Conservation (phyloP, 2,329 filamentous ascomycete species). For the Cladosporium cucumerinum region DNA sequence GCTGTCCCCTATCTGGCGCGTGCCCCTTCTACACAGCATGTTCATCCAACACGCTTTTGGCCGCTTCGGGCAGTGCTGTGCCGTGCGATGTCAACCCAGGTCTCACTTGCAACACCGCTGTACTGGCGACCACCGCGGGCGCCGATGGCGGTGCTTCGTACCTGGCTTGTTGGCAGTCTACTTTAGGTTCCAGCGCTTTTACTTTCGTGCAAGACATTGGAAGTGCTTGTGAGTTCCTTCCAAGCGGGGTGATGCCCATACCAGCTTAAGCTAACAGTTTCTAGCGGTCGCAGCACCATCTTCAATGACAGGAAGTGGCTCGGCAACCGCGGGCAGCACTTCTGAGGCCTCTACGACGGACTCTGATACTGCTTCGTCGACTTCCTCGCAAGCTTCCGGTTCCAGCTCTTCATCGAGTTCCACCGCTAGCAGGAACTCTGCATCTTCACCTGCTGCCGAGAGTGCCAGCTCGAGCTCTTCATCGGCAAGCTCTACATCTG, state of each 20-base stretch:
- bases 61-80: background rate
- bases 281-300: background rate
- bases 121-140: background rate
- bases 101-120: constrained; percentile 9
- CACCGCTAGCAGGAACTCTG: background rate
- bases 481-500: background rate
- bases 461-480: background rate
- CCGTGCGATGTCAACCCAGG: constrained; percentile 3
- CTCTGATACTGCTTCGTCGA: background rate
- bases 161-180: constrained; percentile 13
- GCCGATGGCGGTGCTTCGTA: background rate
- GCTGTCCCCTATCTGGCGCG: background rate
- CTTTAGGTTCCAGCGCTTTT: constrained; percentile 3
- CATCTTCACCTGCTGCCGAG: background rate
- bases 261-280: background rate
- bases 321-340: background rate
- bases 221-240: background rate
- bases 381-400: background rate
- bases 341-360: background rate
- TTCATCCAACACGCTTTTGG: constrained; percentile 10
- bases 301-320: background rate
- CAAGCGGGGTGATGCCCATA: no score
- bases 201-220: constrained; percentile 8
- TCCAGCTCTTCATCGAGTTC: background rate
- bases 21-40: constrained; percentile 8